Conservation (phyloP, 2,329 filamentous ascomycete genomes). For the Fusarium zealandicum region DNA sequence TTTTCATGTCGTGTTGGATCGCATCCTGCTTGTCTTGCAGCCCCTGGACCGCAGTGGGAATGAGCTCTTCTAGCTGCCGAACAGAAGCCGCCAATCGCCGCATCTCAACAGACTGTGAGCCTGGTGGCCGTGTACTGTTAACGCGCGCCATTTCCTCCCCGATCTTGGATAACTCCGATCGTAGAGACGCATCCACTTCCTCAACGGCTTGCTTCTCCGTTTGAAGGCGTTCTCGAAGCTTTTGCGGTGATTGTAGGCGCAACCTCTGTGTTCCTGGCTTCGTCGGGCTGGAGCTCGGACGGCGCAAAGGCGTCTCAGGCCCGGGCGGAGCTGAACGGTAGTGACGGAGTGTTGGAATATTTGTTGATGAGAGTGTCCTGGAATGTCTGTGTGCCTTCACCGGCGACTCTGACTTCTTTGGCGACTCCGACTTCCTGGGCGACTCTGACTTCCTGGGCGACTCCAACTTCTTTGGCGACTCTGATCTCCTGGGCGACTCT, state of each 20-base stretch:
- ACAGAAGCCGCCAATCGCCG: constrained; percentile 64
- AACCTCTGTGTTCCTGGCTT: constrained; percentile 57
- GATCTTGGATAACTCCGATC: constrained; percentile 80
- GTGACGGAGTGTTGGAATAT: constrained; percentile 62
- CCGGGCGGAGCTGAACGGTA: constrained; percentile 42
- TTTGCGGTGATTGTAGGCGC: constrained; percentile 74
- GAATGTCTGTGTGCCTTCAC: constrained; percentile 48
- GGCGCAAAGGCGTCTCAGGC: constrained; percentile 36
- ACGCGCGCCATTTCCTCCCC: constrained; percentile 77
- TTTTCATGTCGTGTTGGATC: constrained; percentile 75
- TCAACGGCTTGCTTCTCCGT: constrained; percentile 79
- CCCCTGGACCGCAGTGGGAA: constrained; percentile 67
- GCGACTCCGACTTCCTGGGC: too few relatives aligned
- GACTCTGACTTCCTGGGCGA: too few relatives aligned
- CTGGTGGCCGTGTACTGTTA: constrained; percentile 48
- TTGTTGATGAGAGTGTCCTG: constrained; percentile 61
- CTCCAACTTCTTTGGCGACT: too few relatives aligned
- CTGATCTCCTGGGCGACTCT: constrained; percentile 30
- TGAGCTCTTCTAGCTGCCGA: constrained; percentile 69
- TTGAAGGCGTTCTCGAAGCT: constrained; percentile 83
- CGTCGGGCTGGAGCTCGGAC: constrained; percentile 41
- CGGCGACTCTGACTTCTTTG: constrained; percentile 31
- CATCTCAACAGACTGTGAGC: constrained; percentile 50
- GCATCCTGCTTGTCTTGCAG: constrained; percentile 66
- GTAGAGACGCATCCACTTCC: constrained; percentile 72